Conservation (phyloP, 768 basidiomycete genomes). For the Cystofilobasidium macerans region DNA sequence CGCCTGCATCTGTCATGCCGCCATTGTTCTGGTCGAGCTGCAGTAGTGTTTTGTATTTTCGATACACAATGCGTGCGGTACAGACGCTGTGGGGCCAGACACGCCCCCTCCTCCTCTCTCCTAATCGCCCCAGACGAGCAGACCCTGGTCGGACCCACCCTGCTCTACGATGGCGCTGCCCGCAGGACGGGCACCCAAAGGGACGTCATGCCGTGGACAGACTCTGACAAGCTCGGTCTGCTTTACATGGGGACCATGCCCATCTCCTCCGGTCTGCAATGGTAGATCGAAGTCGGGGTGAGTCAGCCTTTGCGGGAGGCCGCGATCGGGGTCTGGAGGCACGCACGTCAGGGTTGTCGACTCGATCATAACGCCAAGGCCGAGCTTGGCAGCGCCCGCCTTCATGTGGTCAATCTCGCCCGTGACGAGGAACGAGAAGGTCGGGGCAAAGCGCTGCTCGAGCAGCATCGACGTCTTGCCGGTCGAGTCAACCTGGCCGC, state of each 20-base stretch:
- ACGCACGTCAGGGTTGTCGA: conserved; percentile 35
- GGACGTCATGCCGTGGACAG: too few species aligned
- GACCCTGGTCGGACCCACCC: too few species aligned
- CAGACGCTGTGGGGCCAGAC: too few species aligned
- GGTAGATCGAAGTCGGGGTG: too few species aligned
- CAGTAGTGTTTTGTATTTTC: too few species aligned
- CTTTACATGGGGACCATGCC: conserved; percentile 28
- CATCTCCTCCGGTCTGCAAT: conserved; percentile 30
- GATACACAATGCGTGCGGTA: background rate
- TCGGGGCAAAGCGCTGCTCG: conserved; percentile 90
- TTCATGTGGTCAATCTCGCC: conserved; percentile 99
- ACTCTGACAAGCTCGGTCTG: too few species aligned
- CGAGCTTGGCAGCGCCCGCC: conserved; percentile 66
- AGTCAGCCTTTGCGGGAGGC: background rate
- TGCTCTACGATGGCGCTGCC: too few species aligned
- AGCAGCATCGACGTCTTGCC: conserved; percentile 91
- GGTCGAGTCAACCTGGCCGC: conserved; percentile 85
- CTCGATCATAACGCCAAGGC: conserved; percentile 97
- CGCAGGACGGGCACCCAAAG: too few species aligned
- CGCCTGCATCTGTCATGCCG: too few species aligned
- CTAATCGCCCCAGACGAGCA: too few species aligned
- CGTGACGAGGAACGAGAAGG: conserved; percentile 83
- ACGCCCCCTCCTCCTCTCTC: too few species aligned
- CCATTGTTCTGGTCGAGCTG: too few species aligned
- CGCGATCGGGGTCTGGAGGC: background rate